Evolutionary conservation across 176 grass and related monocot species (phyloP).

Genomic region (Paspalum notatum): DNA sequence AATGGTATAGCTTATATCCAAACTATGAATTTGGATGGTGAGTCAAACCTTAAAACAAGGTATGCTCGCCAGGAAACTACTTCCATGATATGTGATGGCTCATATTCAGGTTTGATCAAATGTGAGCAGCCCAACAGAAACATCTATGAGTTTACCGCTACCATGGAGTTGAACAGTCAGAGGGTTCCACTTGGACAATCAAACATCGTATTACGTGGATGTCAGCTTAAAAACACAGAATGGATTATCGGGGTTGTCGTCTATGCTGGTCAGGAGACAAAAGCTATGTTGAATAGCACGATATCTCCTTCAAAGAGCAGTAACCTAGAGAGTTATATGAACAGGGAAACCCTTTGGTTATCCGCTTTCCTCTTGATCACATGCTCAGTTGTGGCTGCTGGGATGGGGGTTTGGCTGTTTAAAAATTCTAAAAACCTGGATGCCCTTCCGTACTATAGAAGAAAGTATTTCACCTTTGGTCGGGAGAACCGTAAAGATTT

Average conservation of each 20-base stretch:
- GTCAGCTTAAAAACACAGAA: slow-evolving; percentile 96
- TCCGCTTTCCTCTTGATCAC: slow-evolving; percentile 95
- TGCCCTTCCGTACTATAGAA: slow-evolving; percentile 92
- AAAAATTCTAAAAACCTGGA: slow-evolving; percentile 81
- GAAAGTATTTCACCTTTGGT: slow-evolving; percentile 80
- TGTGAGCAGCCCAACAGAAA: slow-evolving; percentile 99
- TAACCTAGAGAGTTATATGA: slow-evolving; percentile 98
- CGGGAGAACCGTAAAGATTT: slow-evolving; percentile 83
- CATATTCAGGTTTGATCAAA: slow-evolving; percentile 78
- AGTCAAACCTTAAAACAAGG: slow-evolving; percentile 99
- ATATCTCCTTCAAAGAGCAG: slow-evolving; percentile 97
- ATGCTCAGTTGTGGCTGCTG: slow-evolving; percentile 93
- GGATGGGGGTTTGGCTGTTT: slow-evolving; percentile 96
- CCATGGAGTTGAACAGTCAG: slow-evolving; percentile 81
- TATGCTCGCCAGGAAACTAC: slow-evolving; percentile 94
- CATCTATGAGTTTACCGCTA: slow-evolving; percentile 98
- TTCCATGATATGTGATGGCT: slow-evolving; percentile 57
- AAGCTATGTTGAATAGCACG: slow-evolving; percentile 99
- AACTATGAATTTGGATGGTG: slow-evolving; percentile 99
- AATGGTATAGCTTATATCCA: slow-evolving; percentile 99
- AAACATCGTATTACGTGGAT: slow-evolving; percentile 94
- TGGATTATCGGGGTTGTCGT: slow-evolving; percentile 93
- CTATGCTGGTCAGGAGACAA: slow-evolving; percentile 99
- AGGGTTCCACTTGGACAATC: slow-evolving; percentile 95
- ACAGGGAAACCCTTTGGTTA: slow-evolving; percentile 99